Percentiles rank a stretch among this genome's conserved stretches.
phyloP scores from a whole-genome alignment of 345 rosid species.

The Heritiera fomes region DNA sequence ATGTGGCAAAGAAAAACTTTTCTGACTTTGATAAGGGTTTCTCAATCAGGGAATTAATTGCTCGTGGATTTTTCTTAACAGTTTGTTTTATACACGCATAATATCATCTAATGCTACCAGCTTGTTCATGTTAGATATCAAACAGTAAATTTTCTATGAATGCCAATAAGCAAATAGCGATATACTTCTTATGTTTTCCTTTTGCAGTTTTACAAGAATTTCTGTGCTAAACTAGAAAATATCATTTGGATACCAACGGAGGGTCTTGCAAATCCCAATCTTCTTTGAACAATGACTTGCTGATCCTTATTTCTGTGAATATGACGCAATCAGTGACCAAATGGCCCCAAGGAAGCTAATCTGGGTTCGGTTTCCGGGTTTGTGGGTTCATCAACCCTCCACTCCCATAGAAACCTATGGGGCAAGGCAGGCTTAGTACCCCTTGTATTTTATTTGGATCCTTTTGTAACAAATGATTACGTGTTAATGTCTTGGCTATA shows the following conservation, averaged over 20 bases:
- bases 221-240: conserved; percentile 66
- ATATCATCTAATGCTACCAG: not conserved
- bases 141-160: not conserved
- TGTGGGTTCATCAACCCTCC: no score
- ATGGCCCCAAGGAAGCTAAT: not conserved
- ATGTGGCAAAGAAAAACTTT: not conserved
- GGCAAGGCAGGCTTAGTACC: not conserved
- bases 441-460: not conserved
- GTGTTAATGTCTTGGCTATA: not conserved
- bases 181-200: not conserved
- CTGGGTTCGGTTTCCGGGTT: no score
- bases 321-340: conserved; percentile 31
- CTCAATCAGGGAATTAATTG: not conserved
- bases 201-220: conserved; percentile 78
- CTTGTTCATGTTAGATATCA: not conserved
- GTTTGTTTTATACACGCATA: not conserved
- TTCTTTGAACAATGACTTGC: conserved; percentile 46
- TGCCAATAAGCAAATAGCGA: not conserved
- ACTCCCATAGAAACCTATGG: not conserved
- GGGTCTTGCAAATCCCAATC: conserved; percentile 42
- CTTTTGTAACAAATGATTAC: not conserved
- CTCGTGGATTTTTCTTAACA: not conserved
- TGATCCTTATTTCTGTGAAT: conserved; percentile 37
- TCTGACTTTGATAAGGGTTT: not conserved
- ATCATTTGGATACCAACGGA: conserved; percentile 75